Conservation (phyloP, 2,329 filamentous ascomycete genomes). For the Phyllosticta citriasiana region DNA sequence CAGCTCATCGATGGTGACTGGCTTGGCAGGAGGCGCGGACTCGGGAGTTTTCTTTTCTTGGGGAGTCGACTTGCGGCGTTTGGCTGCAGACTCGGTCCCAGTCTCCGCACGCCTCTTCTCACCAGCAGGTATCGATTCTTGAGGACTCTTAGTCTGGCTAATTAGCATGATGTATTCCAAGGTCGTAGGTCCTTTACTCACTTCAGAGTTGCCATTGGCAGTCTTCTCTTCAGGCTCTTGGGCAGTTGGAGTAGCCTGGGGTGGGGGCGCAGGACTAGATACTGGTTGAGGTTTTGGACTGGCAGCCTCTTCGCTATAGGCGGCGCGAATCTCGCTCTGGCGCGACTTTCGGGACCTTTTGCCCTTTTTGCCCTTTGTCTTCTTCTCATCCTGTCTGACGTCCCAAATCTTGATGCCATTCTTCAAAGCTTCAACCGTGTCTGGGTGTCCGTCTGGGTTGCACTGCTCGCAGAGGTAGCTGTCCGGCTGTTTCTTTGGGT, state of each 20-base stretch:
- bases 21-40: slow-evolving; percentile 14
- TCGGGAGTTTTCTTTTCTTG: slow-evolving; percentile 17
- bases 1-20: slow-evolving; percentile 24
- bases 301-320: slow-evolving; percentile 31
- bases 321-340: slow-evolving; percentile 49
- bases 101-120: slow-evolving; percentile 28
- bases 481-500: slow-evolving; percentile 42
- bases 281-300: slow-evolving; percentile 14
- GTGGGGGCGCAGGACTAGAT: slow-evolving; percentile 11
- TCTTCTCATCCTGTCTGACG: slow-evolving; percentile 47
- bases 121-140: slow-evolving; percentile 13
- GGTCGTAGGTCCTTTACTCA: not conserved
- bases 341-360: slow-evolving; percentile 54
- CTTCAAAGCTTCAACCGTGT: slow-evolving; percentile 66
- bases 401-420: slow-evolving; percentile 85
- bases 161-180: not conserved
- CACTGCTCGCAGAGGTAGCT: slow-evolving; percentile 86
- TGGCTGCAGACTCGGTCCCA: slow-evolving; percentile 20
- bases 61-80: slow-evolving; percentile 27
- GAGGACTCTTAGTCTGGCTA: slow-evolving; percentile 3
- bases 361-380: slow-evolving; percentile 46
- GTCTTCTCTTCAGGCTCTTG: slow-evolving; percentile 12
- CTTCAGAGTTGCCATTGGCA: slow-evolving; percentile 8
- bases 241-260: slow-evolving; percentile 2
- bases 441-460: slow-evolving; percentile 70